Conservation (phyloP, 768 basidiomycete species). For the Arthromyces matolae region DNA sequence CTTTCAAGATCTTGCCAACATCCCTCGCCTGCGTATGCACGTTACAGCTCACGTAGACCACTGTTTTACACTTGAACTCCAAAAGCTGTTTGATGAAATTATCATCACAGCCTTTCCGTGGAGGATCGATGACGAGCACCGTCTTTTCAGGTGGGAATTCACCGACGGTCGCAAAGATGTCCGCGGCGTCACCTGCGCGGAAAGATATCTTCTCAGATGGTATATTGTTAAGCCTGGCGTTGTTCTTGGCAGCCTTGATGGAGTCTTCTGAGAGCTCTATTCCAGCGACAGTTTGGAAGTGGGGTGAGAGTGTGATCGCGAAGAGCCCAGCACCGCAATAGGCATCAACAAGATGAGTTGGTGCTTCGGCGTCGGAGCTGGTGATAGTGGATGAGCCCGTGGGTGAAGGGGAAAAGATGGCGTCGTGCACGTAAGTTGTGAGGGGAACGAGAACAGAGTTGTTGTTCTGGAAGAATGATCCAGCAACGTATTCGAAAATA, state of each 20-base stretch:
- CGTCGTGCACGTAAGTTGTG: slow-evolving; percentile 76
- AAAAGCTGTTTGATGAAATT: slow-evolving; percentile 75
- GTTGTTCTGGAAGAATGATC: slow-evolving; percentile 99
- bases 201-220: slow-evolving; percentile 59
- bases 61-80: slow-evolving; percentile 56
- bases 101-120: slow-evolving; percentile 90
- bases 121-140: slow-evolving; percentile 83
- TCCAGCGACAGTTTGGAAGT: slow-evolving; percentile 76
- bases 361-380: slow-evolving; percentile 20
- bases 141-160: slow-evolving; percentile 65
- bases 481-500: slow-evolving; percentile 81
- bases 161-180: slow-evolving; percentile 70
- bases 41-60: slow-evolving; percentile 94
- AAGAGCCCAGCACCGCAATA: slow-evolving; percentile 92
- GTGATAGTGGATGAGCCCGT: slow-evolving; percentile 11
- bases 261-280: slow-evolving; percentile 80
- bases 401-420: slow-evolving; percentile 51
- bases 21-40: slow-evolving; percentile 93
- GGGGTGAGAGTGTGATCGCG: slow-evolving; percentile 73
- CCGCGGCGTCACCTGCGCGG: slow-evolving; percentile 76
- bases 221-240: slow-evolving; percentile 62
- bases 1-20: slow-evolving; percentile 66
- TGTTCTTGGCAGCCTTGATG: slow-evolving; percentile 64
- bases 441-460: slow-evolving; percentile 85
- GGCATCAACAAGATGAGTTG: slow-evolving; percentile 91